These are phyloP conservation scores for Apophysomyces variabilis DNA, from an alignment of 371 early-diverging fungal species.

Conservation along the genomic window DNA sequence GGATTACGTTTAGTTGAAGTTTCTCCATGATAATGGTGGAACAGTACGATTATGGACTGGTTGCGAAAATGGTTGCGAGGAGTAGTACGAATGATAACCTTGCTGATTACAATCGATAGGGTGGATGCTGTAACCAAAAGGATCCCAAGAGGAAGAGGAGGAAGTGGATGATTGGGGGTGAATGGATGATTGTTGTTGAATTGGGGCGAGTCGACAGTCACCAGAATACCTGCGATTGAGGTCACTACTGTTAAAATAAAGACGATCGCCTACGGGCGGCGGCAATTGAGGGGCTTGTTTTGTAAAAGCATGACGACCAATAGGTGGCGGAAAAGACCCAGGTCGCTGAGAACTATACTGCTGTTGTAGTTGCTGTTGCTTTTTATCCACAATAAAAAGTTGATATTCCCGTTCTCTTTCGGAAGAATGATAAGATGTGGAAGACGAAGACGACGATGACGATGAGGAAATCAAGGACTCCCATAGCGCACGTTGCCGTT, in stretches of 20 bases:
- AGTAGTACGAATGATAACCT: neutral
- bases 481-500: slow-evolving; percentile 14
- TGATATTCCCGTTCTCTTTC: slow-evolving; percentile 8
- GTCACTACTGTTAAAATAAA: neutral
- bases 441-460: neutral
- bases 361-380: slow-evolving; percentile 11
- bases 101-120: neutral
- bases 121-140: neutral
- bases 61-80: slow-evolving; percentile 1
- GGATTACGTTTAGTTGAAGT: neutral
- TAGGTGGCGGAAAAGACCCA: slow-evolving; percentile 1
- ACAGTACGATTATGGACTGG: neutral
- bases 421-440: slow-evolving; percentile 11
- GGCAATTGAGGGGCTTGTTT: neutral
- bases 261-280: neutral
- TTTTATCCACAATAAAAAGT: slow-evolving; percentile 11
- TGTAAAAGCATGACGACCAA: slow-evolving; percentile 6
- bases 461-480: neutral
- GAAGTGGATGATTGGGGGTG: neutral
- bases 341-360: neutral
- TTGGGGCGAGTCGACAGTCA: slow-evolving; percentile 6
- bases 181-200: neutral
- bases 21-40: slow-evolving; percentile 1
- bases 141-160: neutral
- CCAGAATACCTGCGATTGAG: neutral